phyloP scores from a whole-genome alignment of 192 early-diverging fungal species.

The Entomortierella parvispora region DNA sequence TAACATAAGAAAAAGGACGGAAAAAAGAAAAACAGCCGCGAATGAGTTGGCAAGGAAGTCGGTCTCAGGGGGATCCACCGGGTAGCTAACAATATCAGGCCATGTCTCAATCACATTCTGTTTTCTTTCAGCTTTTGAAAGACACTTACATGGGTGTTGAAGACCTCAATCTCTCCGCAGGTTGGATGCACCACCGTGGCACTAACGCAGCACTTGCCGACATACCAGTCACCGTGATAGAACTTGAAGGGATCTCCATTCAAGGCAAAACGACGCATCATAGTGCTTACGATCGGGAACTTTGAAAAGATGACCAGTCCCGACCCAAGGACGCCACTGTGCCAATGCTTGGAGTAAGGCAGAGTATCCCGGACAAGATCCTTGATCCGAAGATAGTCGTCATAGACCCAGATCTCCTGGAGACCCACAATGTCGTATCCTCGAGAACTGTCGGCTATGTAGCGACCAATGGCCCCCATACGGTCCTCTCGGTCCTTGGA shows the following conservation, averaged over 20 bases:
- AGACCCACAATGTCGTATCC: constrained; percentile 46
- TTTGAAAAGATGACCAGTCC: constrained; percentile 46
- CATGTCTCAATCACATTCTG: too few species aligned
- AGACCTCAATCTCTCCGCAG: constrained; percentile 62
- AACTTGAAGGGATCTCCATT: constrained; percentile 62
- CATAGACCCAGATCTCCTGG: constrained; percentile 30
- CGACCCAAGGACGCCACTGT: constrained; percentile 17
- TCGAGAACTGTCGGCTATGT: constrained; percentile 19
- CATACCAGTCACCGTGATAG: constrained; percentile 66
- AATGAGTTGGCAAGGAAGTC: too few species aligned
- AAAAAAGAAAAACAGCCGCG: neutral
- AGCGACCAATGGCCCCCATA: constrained; percentile 59
- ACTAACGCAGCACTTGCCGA: constrained; percentile 62
- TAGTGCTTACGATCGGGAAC: constrained; percentile 55
- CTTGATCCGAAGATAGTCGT: constrained; percentile 18
- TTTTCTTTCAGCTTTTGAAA: too few species aligned
- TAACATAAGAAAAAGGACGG: neutral
- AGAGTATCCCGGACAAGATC: constrained; percentile 8
- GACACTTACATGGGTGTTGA: constrained; percentile 67
- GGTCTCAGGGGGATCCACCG: too few species aligned
- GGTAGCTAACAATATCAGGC: too few species aligned
- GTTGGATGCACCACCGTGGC: constrained; percentile 60
- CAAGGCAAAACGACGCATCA: constrained; percentile 56
- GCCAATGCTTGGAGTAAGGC: constrained; percentile 26
- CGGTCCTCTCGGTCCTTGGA: constrained; percentile 58